Conservation (phyloP, 352 stramenopile species). For the Aphanomyces astaci region DNA sequence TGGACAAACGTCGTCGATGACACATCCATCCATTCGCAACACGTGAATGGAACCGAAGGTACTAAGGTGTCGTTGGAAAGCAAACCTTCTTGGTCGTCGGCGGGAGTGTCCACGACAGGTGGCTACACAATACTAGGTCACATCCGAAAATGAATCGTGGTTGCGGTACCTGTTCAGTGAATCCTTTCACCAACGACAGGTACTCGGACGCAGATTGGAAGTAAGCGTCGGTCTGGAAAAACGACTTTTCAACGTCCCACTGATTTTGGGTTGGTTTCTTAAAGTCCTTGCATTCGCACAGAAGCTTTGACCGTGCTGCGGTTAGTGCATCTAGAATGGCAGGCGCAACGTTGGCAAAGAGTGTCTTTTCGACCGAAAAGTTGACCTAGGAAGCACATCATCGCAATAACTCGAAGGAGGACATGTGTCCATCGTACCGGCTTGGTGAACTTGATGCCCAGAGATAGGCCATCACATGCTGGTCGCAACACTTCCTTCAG, state of each 20-base stretch:
- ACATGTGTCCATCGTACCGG: background rate
- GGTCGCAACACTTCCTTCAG: slow-evolving; percentile 16
- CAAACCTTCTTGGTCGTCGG: slow-evolving; percentile 21
- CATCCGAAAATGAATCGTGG: too few species aligned
- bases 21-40: slow-evolving; percentile 50
- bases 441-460: slow-evolving; percentile 18
- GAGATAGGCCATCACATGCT: background rate
- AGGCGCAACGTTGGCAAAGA: background rate
- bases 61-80: slow-evolving; percentile 16
- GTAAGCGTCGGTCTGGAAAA: slow-evolving; percentile 28
- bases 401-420: background rate
- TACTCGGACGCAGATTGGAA: slow-evolving; percentile 35
- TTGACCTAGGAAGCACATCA: background rate
- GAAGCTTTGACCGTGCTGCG: slow-evolving; percentile 8
- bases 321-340: slow-evolving; percentile 6
- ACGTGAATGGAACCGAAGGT: slow-evolving; percentile 37
- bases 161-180: slow-evolving; percentile 23
- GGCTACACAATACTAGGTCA: too few species aligned
- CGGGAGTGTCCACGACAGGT: slow-evolving; percentile 8
- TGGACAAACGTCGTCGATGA: slow-evolving; percentile 39
- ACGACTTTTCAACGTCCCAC: background rate
- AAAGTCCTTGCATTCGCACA: slow-evolving; percentile 19
- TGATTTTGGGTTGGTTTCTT: slow-evolving; percentile 14
- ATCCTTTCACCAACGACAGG: slow-evolving; percentile 51
- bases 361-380: slow-evolving; percentile 8